phyloP scores from a whole-genome alignment of 768 basidiomycete genomes.

The Porpolomopsis calyptriformis region DNA sequence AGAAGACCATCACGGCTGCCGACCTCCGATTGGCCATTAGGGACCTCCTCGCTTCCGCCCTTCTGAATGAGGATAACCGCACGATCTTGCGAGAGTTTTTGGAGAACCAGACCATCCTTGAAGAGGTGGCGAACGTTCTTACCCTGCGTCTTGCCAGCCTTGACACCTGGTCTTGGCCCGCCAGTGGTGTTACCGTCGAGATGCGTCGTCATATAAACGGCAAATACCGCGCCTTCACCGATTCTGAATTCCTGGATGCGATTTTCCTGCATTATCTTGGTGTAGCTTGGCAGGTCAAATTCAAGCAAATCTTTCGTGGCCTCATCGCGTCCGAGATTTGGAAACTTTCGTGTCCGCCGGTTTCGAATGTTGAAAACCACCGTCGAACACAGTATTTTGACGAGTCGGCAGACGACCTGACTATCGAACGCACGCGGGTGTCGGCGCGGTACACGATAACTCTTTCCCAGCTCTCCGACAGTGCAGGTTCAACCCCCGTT shows the following conservation, averaged over 20 bases:
- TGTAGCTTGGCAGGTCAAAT: conserved; percentile 29
- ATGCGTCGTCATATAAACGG: conserved; percentile 39
- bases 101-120: conserved; percentile 27
- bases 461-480: conserved; percentile 9
- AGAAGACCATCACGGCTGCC: conserved; percentile 14
- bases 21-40: conserved; percentile 25
- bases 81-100: conserved; percentile 32
- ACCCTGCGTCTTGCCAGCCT: conserved; percentile 35
- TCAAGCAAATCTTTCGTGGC: conserved; percentile 22
- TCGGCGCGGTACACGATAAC: neutral
- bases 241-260: conserved; percentile 37
- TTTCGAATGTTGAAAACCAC: conserved; percentile 12
- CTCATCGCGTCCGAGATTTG: conserved; percentile 29
- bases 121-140: conserved; percentile 34
- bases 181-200: conserved; percentile 30
- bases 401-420: neutral
- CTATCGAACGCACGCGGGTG: neutral
- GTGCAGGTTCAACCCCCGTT: conserved; percentile 4
- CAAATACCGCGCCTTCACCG: conserved; percentile 40
- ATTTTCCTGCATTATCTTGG: conserved; percentile 37
- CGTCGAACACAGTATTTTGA: conserved; percentile 15
- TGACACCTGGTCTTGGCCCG: conserved; percentile 35
- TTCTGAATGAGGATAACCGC: conserved; percentile 31
- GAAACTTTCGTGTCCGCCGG: conserved; percentile 17
- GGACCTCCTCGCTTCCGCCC: conserved; percentile 25